Evolutionary conservation across 148 eudicot species (phyloP), one percentile per base, ranked within the genome.

Genomic region (Silene conica): DNA sequence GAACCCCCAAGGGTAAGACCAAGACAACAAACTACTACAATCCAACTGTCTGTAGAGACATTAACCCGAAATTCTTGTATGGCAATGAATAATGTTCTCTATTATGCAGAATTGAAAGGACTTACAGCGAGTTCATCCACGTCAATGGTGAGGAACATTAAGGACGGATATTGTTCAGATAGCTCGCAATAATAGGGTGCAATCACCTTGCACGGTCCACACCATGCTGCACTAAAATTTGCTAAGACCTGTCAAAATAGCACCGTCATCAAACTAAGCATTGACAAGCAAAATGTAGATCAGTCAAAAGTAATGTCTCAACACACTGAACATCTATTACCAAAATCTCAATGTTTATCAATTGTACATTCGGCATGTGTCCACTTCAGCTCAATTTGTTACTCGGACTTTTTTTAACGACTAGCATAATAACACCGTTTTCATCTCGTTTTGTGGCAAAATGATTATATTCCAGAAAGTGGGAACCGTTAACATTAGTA

Each of bases 151-250:
- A 95, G 84, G 83, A 88, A 95, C 86, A 90, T 81, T 19, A 92
- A 64, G 28, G 93, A 82, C 59, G 90, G 87, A 76, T 90, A 82
- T 78, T 84, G 89, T 87, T 84, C 89, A 68, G 99, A 92, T 48
- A 95, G 84, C 84, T 95, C 97, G 23, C 78, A 14, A 78, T 86
- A 95, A 75, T 82, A 84, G 3, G 99, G 88, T 3, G 99, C 93
- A 75, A 95, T 89, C 85, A 87, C 77, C 83, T 88, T 87, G 85
- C 99, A 95, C 57, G 99, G 99, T 74, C 92, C 93, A 81, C 98
- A 94, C 99, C 99, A 95, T 45, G 90, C 79, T 61, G 99, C 97
- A 79, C 97, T 95, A 70, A 95, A 95, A 77, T 95, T 95, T 68
- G 97, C 99, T 72, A 95, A 31, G 31, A 90, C 90, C 99, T 95